Percentiles rank a stretch among this genome's conserved stretches.
Conservation (phyloP, 129 eudicot genomes). For the Pittosporum tobira region DNA sequence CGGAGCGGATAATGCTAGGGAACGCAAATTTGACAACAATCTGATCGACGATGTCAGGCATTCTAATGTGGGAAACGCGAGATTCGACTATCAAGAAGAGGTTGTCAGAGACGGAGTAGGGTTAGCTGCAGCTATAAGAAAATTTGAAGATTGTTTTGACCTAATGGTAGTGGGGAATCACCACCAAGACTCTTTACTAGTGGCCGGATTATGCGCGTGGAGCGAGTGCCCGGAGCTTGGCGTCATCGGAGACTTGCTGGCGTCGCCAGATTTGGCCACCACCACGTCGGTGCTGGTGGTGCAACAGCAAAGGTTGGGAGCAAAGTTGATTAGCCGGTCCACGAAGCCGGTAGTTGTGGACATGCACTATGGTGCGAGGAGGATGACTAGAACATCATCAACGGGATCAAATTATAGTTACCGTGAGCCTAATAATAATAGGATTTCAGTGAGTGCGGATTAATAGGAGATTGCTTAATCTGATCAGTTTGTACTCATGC, state of each 20-base stretch:
- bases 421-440: too few species aligned
- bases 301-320: slow-evolving; percentile 30
- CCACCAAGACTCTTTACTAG: slow-evolving; percentile 19
- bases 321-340: slow-evolving; percentile 7
- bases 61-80: slow-evolving; percentile 10
- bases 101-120: slow-evolving; percentile 33
- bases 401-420: too few species aligned
- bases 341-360: slow-evolving; percentile 5
- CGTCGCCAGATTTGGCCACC: slow-evolving; percentile 23
- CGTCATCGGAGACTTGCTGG: slow-evolving; percentile 30
- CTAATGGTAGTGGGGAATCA: slow-evolving; percentile 27
- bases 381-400: neutral
- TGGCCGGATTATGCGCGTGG: slow-evolving; percentile 29
- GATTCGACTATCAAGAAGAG: slow-evolving; percentile 23
- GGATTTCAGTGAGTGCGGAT: neutral
- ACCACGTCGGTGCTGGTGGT: slow-evolving; percentile 36
- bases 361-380: neutral
- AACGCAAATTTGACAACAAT: slow-evolving; percentile 19
- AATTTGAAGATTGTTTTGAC: slow-evolving; percentile 12
- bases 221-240: slow-evolving; percentile 42
- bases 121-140: slow-evolving; percentile 14
- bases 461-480: too few species aligned
- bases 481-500: too few species aligned
- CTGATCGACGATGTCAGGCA: slow-evolving; percentile 15
- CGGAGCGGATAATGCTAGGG: slow-evolving; percentile 18